Conservation (phyloP, 768 basidiomycete genomes). For the Coprinellus micaceus region DNA sequence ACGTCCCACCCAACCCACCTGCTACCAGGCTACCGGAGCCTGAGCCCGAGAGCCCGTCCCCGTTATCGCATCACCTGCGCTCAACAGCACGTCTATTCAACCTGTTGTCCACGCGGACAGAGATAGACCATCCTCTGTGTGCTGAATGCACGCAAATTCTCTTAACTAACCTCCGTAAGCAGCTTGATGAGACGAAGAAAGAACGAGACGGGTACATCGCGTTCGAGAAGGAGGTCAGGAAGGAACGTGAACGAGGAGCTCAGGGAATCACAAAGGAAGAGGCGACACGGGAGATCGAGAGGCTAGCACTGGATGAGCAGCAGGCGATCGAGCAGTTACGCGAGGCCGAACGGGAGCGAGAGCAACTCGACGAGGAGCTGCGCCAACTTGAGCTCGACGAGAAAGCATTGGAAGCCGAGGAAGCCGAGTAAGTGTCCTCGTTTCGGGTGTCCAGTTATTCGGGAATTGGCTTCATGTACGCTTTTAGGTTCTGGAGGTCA, state of each 20-base stretch:
- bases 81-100: slow-evolving; percentile 75
- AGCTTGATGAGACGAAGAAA: slow-evolving; percentile 86
- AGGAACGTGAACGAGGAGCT: slow-evolving; percentile 71
- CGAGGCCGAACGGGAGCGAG: slow-evolving; percentile 71
- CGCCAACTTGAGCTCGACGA: slow-evolving; percentile 72
- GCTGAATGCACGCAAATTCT: slow-evolving; percentile 89
- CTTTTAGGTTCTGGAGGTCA: slow-evolving; percentile 71
- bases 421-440: slow-evolving; percentile 62
- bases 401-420: slow-evolving; percentile 73
- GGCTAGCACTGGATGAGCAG: slow-evolving; percentile 63
- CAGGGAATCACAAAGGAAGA: slow-evolving; percentile 60
- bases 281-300: slow-evolving; percentile 69
- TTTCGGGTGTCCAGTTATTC: neutral
- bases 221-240: slow-evolving; percentile 84
- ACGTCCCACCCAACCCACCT: slow-evolving; percentile 23
- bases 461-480: neutral
- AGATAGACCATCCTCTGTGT: slow-evolving; percentile 92
- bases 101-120: slow-evolving; percentile 69
- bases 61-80: slow-evolving; percentile 73
- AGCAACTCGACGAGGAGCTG: slow-evolving; percentile 71
- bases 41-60: slow-evolving; percentile 61
- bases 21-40: slow-evolving; percentile 39
- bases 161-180: slow-evolving; percentile 66
- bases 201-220: slow-evolving; percentile 92
- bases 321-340: slow-evolving; percentile 71